Base-by-base conservation (phyloP, 1,284 basidiomycete species). In the Cryptococcus wingfieldii region DNA sequence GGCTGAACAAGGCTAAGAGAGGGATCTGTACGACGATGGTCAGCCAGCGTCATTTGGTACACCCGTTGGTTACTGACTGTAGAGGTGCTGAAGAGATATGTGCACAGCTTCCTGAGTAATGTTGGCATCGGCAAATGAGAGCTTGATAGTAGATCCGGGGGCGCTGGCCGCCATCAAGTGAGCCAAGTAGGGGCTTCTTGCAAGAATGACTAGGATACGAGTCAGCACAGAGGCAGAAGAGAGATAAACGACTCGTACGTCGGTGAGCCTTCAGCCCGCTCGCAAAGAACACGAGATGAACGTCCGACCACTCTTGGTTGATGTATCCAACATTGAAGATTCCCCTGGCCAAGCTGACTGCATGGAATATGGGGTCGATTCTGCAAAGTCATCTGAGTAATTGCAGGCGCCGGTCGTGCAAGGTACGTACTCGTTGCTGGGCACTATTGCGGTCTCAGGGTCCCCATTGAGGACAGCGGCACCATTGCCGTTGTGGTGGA, bases 181-280 rank as follows among this genome's bases (percentile, higher is more conserved):
- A 43, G 86, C 87, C 66, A 92, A 83, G 76, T 84, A 89, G 45
- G 90, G 89, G 38, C 88, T 90, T 54, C 87, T 86, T 55, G 89
- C 88, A 58, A 93, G 81, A 65, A 91, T 86, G 74, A 93, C 86
- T 64, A 86, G 83, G 74, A 5, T 12, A 48, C 25, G n/a, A 14
- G 13, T 46, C 39, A 19, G 16, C 19, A n/a, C 19, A 42, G 39
- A 7, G 16, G 19, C 39, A 7, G 7, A 23, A 13, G 16, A 23
- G 9, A 19, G 44, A 18, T n/a, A 5, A n/a, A n/a, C 25, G 42
- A 10, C 16, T 68, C 74, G 51, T 44, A 77, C 75, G 56, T 47
- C 75, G 62, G 58, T 77, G 75, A 4, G 73, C 64, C 50, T 72
- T 69, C 53, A 72, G 46, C 7, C 62, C 59, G 28, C 63, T 56